A percentile compares a stretch with the other conserved stretches of the same genome.
Conservation (phyloP, 2,329 filamentous ascomycete species). For the Microsporum ferrugineum region DNA sequence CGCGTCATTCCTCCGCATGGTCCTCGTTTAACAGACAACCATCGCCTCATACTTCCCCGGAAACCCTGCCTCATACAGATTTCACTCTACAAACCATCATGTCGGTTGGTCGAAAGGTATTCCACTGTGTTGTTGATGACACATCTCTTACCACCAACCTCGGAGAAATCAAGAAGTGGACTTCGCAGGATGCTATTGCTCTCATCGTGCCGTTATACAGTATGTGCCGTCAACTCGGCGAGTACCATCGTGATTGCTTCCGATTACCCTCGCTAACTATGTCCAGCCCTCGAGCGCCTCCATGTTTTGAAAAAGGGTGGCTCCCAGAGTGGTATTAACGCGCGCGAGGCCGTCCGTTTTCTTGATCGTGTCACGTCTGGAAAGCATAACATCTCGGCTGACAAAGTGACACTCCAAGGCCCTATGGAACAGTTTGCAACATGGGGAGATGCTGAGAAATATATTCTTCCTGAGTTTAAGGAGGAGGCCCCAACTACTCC, state of each 20-base stretch:
- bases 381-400: conserved; percentile 33
- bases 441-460: conserved; percentile 38
- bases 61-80: neutral
- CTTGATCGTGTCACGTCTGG: conserved; percentile 41
- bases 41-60: neutral
- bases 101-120: conserved; percentile 36
- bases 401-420: conserved; percentile 37
- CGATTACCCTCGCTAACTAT: conserved; percentile 10
- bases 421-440: conserved; percentile 40
- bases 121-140: conserved; percentile 44
- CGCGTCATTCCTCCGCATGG: neutral
- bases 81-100: conserved; percentile 17
- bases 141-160: conserved; percentile 42
- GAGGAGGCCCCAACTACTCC: conserved; percentile 21
- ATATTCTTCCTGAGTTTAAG: conserved; percentile 35
- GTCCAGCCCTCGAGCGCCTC: conserved; percentile 36
- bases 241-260: neutral
- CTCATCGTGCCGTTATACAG: conserved; percentile 43
- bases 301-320: conserved; percentile 35
- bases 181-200: conserved; percentile 38
- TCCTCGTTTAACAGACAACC: neutral
- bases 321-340: conserved; percentile 39
- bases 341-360: conserved; percentile 41
- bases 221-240: conserved; percentile 20
- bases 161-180: conserved; percentile 43